Percentiles rank a stretch among this genome's conserved stretches.
phyloP scores from a whole-genome alignment of 768 basidiomycete genomes.

The Agrocybe pediades region DNA sequence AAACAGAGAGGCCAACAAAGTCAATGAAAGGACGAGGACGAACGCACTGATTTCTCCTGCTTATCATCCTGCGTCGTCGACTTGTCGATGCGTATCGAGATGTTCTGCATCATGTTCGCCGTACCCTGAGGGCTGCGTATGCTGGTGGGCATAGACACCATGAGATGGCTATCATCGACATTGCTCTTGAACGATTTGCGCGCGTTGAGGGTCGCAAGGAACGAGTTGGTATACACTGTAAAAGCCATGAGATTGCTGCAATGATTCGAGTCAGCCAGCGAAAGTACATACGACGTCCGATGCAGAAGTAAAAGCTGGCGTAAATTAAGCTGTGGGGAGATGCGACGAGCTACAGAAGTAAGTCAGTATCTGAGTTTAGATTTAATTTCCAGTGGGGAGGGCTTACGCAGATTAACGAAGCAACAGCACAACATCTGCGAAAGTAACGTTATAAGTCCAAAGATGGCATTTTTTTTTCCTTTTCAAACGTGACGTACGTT shows the following conservation, averaged over 20 bases:
- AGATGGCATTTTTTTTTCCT: background rate
- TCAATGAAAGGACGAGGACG: background rate
- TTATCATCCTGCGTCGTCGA: conserved; percentile 17
- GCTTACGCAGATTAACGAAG: conserved; percentile 48
- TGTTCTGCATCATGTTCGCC: conserved; percentile 22
- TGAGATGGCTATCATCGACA: conserved; percentile 31
- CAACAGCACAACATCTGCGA: conserved; percentile 44
- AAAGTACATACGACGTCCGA: conserved; percentile 43
- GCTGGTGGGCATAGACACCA: conserved; percentile 31
- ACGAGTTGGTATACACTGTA: conserved; percentile 52
- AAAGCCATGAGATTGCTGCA: background rate
- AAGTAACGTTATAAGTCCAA: background rate
- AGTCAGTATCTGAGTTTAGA: background rate
- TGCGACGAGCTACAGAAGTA: conserved; percentile 31
- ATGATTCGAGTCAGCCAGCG: background rate
- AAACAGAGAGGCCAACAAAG: too few species aligned
- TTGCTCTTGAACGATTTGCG: conserved; percentile 36
- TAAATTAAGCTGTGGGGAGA: conserved; percentile 48
- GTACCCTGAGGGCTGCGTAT: conserved; percentile 18
- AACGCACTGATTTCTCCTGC: background rate
- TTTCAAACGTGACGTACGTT: conserved; percentile 28
- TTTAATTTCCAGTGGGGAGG: background rate
- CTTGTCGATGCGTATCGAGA: conserved; percentile 38
- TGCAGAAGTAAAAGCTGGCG: conserved; percentile 52
- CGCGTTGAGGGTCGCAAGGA: conserved; percentile 54